Evolutionary conservation across 225 moss, liverwort and hornwort species (phyloP), one percentile per base, ranked within the genome.

Genomic region (Takakia lepidozioides): DNA sequence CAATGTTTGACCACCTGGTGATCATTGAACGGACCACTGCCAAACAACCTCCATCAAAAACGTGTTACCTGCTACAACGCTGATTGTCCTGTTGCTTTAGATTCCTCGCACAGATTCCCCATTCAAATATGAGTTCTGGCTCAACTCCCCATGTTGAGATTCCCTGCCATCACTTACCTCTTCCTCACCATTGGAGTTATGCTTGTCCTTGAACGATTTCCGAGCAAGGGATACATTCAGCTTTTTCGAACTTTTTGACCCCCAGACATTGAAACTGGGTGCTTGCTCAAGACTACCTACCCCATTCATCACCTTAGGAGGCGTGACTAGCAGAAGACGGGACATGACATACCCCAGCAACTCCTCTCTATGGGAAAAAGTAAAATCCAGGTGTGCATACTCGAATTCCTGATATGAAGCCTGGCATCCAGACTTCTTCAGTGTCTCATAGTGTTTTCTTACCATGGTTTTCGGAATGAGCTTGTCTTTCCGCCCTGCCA

Each of bases 331-430:
- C 58, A 82, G 53, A 18, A 93, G 79, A 14, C 90, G 80, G 16
- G 86, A 80, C 82, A 87, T 90, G 18, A 95, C 73, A 25, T 95
- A 95, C 0, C 74, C 84, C 58, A 90, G 70, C 13, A 95, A 35
- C 60, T 95, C 90, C 32, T 86, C 86, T 35, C 69, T 80, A 21
- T 84, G 72, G 5, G 90, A 82, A 52, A 95, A 80, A 1, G 89
- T 95, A 50, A 95, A 95, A 42, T 95, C 93, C 25, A 95, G 37
- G 53, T 95, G 93, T 1, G 93, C 93, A 41, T 95, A 95, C 24
- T 95, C 90, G 30, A 95, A 95, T 58, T 90, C 93, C 3, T 79
- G 65, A 41, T 87, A 95, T 0, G 90, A 85, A 2, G 64, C 64
- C 43, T 42, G 46, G 58, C 84, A 82, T 0, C 82, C 90, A 0